Evolutionary conservation across 495 filamentous ascomycete species (phyloP).

Genomic region (Aspergillus diversus): DNA sequence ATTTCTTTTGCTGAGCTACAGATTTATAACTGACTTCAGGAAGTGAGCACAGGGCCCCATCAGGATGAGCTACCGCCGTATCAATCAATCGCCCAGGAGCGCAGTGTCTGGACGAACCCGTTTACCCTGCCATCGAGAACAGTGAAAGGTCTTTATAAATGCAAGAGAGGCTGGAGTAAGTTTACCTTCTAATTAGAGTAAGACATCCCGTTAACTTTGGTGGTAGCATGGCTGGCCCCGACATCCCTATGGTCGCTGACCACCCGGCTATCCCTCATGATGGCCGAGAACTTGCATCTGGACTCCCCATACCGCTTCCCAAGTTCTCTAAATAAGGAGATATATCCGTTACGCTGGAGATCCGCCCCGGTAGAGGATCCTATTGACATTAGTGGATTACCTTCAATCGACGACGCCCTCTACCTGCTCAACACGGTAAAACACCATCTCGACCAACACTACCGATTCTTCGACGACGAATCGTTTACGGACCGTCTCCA

Average conservation of each 20-base stretch:
- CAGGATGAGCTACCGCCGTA: not conserved
- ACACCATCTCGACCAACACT: slow-evolving; percentile 39
- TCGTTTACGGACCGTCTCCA: slow-evolving; percentile 31
- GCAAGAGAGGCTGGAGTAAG: slow-evolving; percentile 33
- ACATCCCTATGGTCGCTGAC: slow-evolving; percentile 38
- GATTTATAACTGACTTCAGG: not conserved
- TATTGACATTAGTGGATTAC: slow-evolving; percentile 34
- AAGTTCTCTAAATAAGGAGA: slow-evolving; percentile 31
- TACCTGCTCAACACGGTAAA: slow-evolving; percentile 42
- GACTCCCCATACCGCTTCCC: slow-evolving; percentile 16
- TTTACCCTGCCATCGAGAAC: slow-evolving; percentile 8
- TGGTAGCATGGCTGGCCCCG: slow-evolving; percentile 36
- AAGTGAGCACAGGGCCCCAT: not conserved
- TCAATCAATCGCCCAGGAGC: not conserved
- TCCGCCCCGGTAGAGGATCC: slow-evolving; percentile 21
- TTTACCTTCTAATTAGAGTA: not conserved
- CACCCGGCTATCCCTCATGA: slow-evolving; percentile 33
- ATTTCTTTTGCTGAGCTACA: not conserved
- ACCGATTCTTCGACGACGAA: slow-evolving; percentile 43
- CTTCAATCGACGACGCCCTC: slow-evolving; percentile 39
- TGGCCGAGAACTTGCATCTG: slow-evolving; percentile 31
- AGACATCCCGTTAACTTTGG: not conserved
- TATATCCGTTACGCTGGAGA: slow-evolving; percentile 39
- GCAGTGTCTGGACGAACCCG: slow-evolving; percentile 13
- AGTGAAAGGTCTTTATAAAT: slow-evolving; percentile 20